These are phyloP conservation scores for Limonium bicolor DNA, from an alignment of 148 eudicot genomes.

Conservation along the genomic window DNA sequence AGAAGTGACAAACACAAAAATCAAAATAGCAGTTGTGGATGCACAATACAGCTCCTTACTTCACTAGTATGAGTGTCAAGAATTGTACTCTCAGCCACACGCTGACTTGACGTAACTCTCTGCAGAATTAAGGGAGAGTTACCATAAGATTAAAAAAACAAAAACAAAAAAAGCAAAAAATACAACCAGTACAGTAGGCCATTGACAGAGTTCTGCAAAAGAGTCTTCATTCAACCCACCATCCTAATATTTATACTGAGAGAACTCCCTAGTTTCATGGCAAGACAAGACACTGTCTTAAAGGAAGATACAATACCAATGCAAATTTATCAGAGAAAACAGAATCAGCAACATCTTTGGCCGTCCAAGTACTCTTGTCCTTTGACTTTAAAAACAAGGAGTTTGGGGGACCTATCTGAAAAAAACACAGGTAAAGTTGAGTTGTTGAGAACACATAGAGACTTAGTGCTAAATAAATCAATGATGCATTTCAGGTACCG, in stretches of 20 bases:
- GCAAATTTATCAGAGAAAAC: constrained; percentile 93
- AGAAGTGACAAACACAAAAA: not conserved
- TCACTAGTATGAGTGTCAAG: constrained; percentile 76
- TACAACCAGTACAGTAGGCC: too few species aligned
- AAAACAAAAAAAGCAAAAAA: too few species aligned
- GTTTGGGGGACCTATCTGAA: constrained; percentile 99
- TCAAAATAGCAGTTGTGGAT: not conserved
- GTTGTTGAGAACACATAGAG: not conserved
- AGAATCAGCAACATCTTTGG: constrained; percentile 91
- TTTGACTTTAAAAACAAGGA: constrained; percentile 55
- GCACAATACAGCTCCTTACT: constrained; percentile 32
- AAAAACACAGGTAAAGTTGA: constrained; percentile 12
- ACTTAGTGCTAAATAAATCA: not conserved
- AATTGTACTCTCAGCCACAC: constrained; percentile 84
- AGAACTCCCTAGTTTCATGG: too few species aligned
- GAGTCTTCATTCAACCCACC: too few species aligned
- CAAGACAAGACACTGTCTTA: not conserved
- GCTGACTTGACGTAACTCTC: constrained; percentile 85
- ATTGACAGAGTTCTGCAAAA: too few species aligned
- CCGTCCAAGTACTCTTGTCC: constrained; percentile 73
- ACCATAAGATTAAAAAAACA: too few species aligned
- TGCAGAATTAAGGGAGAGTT: constrained; percentile 21
- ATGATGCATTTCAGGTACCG: constrained; percentile 36
- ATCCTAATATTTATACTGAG: too few species aligned
- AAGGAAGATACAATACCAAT: constrained; percentile 36